A percentile compares a stretch with the other conserved stretches of the same genome.
phyloP scores from a whole-genome alignment of 352 stramenopile genomes.

The Globisporangium solare region DNA sequence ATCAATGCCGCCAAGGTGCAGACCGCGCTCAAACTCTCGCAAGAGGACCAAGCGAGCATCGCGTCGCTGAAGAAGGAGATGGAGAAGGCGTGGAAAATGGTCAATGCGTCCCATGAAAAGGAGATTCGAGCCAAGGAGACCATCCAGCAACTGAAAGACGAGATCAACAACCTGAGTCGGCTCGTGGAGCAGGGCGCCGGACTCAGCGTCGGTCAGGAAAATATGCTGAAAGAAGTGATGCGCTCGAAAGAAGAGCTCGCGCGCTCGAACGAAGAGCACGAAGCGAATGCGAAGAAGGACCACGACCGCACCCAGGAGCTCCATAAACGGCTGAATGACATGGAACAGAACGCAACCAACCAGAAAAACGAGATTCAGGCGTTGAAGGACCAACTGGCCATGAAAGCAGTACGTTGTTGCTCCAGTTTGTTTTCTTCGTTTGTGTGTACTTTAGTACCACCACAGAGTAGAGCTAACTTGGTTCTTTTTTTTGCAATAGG shows the following conservation, averaged over 20 bases:
- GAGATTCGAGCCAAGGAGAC: constrained; percentile 92
- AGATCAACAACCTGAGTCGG: constrained; percentile 94
- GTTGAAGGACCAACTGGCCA: constrained; percentile 81
- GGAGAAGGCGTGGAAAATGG: constrained; percentile 93
- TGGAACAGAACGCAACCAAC: constrained; percentile 43
- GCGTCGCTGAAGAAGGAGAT: constrained; percentile 94
- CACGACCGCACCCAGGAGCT: constrained; percentile 79
- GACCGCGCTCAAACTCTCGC: constrained; percentile 91
- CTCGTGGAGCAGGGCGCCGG: constrained; percentile 93
- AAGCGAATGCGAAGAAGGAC: constrained; percentile 75
- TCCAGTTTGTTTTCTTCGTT: background rate
- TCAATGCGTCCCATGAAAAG: constrained; percentile 94
- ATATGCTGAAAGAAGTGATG: constrained; percentile 90
- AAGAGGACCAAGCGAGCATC: constrained; percentile 93
- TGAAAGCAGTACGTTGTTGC: constrained; percentile 51
- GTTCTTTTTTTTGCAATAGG: constrained; percentile 24
- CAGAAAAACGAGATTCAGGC: constrained; percentile 79
- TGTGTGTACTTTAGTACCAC: constrained; percentile 21
- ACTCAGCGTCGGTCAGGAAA: constrained; percentile 91
- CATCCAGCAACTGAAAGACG: constrained; percentile 94
- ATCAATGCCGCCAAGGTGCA: constrained; percentile 95
- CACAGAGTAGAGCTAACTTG: too few species aligned
- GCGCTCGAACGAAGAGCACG: constrained; percentile 82
- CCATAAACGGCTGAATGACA: constrained; percentile 58
- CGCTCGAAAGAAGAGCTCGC: constrained; percentile 87